Conservation (phyloP, 768 basidiomycete species). For the Suillus discolor region DNA sequence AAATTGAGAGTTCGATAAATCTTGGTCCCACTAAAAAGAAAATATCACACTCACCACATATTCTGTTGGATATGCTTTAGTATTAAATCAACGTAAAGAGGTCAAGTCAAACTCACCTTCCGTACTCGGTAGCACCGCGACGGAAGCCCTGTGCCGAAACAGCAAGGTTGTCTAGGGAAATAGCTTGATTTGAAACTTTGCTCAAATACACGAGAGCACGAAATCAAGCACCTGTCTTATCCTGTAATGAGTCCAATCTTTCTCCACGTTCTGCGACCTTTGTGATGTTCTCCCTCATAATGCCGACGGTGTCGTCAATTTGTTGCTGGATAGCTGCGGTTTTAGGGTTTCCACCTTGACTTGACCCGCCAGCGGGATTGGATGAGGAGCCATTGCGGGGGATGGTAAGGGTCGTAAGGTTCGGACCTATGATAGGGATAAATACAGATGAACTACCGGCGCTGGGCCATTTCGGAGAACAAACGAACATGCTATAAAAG, state of each 20-base stretch:
- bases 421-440: slow-evolving; percentile 69
- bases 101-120: slow-evolving; percentile 64
- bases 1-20: slow-evolving; percentile 14
- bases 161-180: slow-evolving; percentile 81
- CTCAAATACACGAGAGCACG: background rate
- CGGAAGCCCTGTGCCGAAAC: slow-evolving; percentile 99
- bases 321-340: slow-evolving; percentile 96
- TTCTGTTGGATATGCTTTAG: slow-evolving; percentile 49
- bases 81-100: slow-evolving; percentile 2
- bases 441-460: slow-evolving; percentile 11
- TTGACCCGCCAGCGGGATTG: slow-evolving; percentile 47
- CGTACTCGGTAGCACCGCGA: slow-evolving; percentile 93
- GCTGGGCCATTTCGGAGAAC: slow-evolving; percentile 4
- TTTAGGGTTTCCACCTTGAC: slow-evolving; percentile 67
- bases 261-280: slow-evolving; percentile 96
- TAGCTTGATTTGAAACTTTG: slow-evolving; percentile 1
- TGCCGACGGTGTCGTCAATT: slow-evolving; percentile 95
- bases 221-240: slow-evolving; percentile 89
- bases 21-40: background rate
- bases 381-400: slow-evolving; percentile 79
- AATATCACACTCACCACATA: slow-evolving; percentile 73
- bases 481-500: slow-evolving; percentile 29
- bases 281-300: slow-evolving; percentile 98
- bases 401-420: slow-evolving; percentile 98
- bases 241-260: slow-evolving; percentile 89